A percentile compares a stretch with the other conserved stretches of the same genome.
Evolutionary conservation across 768 basidiomycete genomes (phyloP).

Genomic region (Amanita rimosa): DNA sequence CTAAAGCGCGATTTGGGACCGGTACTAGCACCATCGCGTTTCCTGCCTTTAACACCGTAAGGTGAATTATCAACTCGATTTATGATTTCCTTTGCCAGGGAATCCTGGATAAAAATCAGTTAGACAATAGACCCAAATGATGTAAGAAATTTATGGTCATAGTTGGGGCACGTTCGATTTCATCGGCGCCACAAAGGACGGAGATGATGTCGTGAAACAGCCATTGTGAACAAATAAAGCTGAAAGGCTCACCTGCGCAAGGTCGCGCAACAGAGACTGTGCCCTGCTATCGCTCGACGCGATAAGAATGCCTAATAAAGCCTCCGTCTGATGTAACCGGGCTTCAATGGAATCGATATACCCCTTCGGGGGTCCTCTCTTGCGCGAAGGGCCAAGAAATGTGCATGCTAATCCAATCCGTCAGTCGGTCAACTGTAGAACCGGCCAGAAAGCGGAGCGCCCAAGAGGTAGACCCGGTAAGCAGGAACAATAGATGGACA

Average conservation of each 20-base stretch:
- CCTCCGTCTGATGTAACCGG: constrained; percentile 84
- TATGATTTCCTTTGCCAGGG: constrained; percentile 71
- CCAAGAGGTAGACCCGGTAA: too few relatives aligned
- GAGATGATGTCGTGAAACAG: neutral
- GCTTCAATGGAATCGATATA: constrained; percentile 95
- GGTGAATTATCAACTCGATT: constrained; percentile 71
- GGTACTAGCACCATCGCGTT: constrained; percentile 17
- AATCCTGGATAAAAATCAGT: constrained; percentile 37
- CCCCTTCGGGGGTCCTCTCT: constrained; percentile 84
- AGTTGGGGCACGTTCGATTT: neutral
- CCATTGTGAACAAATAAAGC: neutral
- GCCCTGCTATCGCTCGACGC: constrained; percentile 33
- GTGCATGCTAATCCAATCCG: constrained; percentile 44
- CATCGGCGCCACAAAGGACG: neutral
- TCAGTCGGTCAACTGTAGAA: neutral
- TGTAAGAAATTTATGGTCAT: neutral
- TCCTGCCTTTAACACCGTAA: constrained; percentile 68
- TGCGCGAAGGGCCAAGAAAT: constrained; percentile 68
- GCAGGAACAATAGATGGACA: neutral
- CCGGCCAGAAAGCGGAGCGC: neutral
- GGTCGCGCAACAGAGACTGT: constrained; percentile 33
- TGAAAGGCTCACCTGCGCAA: constrained; percentile 33
- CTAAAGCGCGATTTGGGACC: constrained; percentile 10
- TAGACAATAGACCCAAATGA: constrained; percentile 1
- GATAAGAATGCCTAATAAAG: constrained; percentile 73